Conservation (phyloP, 495 filamentous ascomycete genomes). For the Penicillium odoratum region DNA sequence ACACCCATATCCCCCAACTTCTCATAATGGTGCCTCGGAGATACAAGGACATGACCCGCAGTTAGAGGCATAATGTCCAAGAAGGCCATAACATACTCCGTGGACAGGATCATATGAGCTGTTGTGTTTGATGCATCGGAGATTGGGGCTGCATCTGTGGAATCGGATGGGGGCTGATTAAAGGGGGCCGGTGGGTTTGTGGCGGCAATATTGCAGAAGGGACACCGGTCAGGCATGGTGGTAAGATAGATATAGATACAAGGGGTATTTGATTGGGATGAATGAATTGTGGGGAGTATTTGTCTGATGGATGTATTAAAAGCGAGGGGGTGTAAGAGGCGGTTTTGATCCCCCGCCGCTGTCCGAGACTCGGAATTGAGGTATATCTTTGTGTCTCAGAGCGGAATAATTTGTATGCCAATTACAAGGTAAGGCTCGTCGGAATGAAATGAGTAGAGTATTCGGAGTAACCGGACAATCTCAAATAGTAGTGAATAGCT, state of each 20-base stretch:
- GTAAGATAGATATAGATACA: not conserved
- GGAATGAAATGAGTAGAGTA: not conserved
- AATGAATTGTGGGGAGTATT: not conserved
- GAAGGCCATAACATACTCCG: conserved; percentile 73
- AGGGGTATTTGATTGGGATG: not conserved
- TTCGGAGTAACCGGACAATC: not conserved
- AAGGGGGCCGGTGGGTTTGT: conserved; percentile 44
- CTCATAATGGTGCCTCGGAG: conserved; percentile 66
- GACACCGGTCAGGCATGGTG: conserved; percentile 22
- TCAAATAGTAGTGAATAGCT: not conserved
- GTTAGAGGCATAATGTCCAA: conserved; percentile 87
- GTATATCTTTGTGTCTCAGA: not conserved
- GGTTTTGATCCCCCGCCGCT: not conserved
- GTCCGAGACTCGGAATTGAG: not conserved
- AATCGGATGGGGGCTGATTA: conserved; percentile 8
- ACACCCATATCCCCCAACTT: conserved; percentile 67
- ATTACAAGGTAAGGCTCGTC: not conserved
- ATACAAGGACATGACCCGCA: conserved; percentile 74
- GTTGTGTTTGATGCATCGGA: conserved; percentile 29
- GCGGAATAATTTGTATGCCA: not conserved
- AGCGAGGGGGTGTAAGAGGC: not conserved
- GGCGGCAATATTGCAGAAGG: conserved; percentile 43
- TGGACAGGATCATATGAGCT: conserved; percentile 72
- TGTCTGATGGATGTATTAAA: not conserved
- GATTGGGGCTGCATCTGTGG: conserved; percentile 7